Base-by-base conservation (phyloP, 441 rosid species). In the Populus hybrid region DNA sequence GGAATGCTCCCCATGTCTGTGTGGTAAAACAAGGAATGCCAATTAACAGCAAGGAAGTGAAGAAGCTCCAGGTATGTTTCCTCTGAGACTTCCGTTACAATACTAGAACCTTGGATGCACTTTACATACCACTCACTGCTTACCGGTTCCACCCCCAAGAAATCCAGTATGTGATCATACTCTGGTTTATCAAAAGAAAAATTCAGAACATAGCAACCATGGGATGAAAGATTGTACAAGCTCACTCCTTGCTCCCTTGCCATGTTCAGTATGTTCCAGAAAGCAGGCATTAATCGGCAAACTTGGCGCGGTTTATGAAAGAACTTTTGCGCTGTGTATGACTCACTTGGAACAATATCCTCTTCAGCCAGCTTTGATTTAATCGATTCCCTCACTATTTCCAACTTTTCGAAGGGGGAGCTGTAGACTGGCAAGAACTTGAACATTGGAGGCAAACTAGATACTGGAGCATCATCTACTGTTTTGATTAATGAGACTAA, bases 271-370 rank as follows among this genome's bases (percentile, higher is more conserved):
- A 30, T 30, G 32, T 30, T 30, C 32, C 32, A 30, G 32, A 30
- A 30, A 30, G 32, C 32, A 30, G 32, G 32, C 32, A 30, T 30
- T 30, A 30, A 30, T 30, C 95, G 86, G 66, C 90, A 81, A 5
- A 93, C 90, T 71, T 89, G 87, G 3, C 86, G 8, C 8, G 95
- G 95, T 73, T 79, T 91, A 70, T 89, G 85, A 26, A 93, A 92
- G 75, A 85, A 84, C 80, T 89, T 92, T 54, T 93, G 98, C 73
- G 57, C 79, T 32, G 23, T 70, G 79, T 75, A 80, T 1, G 95
- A 82, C 73, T 88, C 90, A 46, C 90, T 86, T 1, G 97, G 95
- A 68, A 92, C 72, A 70, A 92, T 89, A 66, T 83, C 78, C 76
- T 87, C 87, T 24, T 83, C 83, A 30, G 54, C 78, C 73, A 93